Percentiles rank a stretch among this genome's conserved stretches.
Conservation (phyloP, 2,329 filamentous ascomycete genomes). For the Penicillium sp. region DNA sequence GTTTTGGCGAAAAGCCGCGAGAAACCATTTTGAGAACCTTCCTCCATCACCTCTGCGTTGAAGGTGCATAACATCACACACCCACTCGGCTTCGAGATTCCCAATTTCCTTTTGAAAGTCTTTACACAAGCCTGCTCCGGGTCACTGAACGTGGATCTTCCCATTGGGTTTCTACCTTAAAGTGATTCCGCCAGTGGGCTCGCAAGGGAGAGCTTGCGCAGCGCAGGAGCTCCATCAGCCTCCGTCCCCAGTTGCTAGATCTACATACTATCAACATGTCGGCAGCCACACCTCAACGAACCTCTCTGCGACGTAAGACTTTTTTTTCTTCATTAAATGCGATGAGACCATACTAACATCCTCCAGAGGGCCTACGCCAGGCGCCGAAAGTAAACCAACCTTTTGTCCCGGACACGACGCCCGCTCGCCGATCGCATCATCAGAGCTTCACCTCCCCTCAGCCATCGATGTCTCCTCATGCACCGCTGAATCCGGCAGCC, state of each 20-base stretch:
- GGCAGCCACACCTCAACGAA: constrained; percentile 25
- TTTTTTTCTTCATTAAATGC: not conserved
- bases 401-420: constrained; percentile 42
- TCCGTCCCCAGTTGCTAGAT: constrained; percentile 1
- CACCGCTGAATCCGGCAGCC: constrained; percentile 31
- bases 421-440: constrained; percentile 37
- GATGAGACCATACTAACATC: constrained; percentile 14
- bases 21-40: not conserved
- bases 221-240: not conserved
- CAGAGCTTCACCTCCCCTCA: constrained; percentile 37
- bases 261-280: constrained; percentile 19
- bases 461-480: constrained; percentile 27
- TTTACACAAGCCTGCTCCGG: not conserved
- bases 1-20: not conserved
- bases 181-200: not conserved
- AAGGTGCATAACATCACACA: not conserved
- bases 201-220: constrained; percentile 3
- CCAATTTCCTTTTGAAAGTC: not conserved
- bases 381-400: constrained; percentile 43
- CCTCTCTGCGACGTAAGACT: constrained; percentile 26
- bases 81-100: not conserved
- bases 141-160: not conserved
- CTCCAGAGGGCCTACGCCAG: constrained; percentile 41
- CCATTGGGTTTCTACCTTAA: not conserved
- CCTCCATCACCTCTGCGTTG: not conserved